These are phyloP conservation scores for Solanum chilense DNA, from an alignment of 257 asterid species.

Conservation along the genomic window DNA sequence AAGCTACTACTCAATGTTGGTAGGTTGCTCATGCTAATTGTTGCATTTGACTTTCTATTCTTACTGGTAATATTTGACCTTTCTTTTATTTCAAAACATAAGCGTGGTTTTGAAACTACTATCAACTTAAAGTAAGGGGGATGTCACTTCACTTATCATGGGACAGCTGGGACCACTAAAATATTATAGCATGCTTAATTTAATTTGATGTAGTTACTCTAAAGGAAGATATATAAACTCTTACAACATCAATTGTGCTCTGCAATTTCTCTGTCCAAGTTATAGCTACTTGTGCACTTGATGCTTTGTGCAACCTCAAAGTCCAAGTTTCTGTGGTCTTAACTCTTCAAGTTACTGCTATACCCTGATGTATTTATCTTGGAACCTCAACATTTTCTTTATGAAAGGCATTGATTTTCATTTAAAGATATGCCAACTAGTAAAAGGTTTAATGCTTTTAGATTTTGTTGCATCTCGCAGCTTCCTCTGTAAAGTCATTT, in stretches of 20 bases:
- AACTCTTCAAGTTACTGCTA: neutral
- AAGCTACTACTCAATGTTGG: conserved; percentile 56
- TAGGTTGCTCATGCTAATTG: conserved; percentile 20
- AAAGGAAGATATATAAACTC: neutral
- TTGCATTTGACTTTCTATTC: neutral
- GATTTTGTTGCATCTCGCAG: neutral
- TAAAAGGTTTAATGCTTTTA: neutral
- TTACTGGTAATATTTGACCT: neutral
- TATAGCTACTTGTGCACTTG: neutral
- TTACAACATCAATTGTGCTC: neutral
- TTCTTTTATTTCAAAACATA: conserved; percentile 1
- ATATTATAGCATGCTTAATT: neutral
- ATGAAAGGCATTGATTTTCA: neutral
- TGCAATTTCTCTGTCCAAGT: neutral
- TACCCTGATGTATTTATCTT: neutral
- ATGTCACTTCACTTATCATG: neutral
- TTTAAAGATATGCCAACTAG: neutral
- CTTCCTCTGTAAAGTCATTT: neutral
- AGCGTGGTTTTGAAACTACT: neutral
- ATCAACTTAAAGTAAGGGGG: neutral
- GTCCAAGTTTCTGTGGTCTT: neutral
- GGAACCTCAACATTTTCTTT: neutral
- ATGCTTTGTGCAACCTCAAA: neutral
- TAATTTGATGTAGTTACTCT: neutral
- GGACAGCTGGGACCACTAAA: neutral